Base-by-base conservation (phyloP, 179 eudicot genomes). In the Monotropa hypopitys region DNA sequence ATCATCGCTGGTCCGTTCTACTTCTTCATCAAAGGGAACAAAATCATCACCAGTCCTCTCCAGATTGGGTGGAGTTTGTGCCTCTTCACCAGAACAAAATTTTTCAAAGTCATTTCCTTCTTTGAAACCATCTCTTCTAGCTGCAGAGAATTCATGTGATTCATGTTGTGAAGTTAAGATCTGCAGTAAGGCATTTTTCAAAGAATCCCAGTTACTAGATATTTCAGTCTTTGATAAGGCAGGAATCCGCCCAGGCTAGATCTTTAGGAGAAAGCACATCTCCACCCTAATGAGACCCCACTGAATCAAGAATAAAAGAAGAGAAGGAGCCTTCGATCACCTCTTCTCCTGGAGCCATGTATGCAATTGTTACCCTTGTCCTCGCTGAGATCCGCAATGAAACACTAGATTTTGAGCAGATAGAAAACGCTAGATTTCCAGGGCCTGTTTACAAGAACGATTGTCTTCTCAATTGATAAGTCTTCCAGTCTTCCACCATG, bases 221-320 rank as follows among this genome's bases (percentile, higher is more conserved):
- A 82, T 70, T 53, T 74, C 88, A 56, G 49, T 87, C 86, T 70
- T 80, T 79, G 70, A 77, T 54, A 69, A 90, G 84, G 79, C 93
- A 92, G 57, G 95, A 92, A 77, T 90, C 93, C 0, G 84, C 93
- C 95, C 95, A 92, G 56, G 86, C 87, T 70, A 89, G 20, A 82
- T 87, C 97, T 74, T 87, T 89, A 12, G 74, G 78, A 15, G 88
- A 85, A 77, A 80, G 81, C 76, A 71, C 57, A 50, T 59, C 79
- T 74, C 74, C 83, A 77, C 56, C 57, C 59, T 79, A 76, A 62
- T 76, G 66, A 47, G 82, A 73, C 62, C 79, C 79, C 12, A 63
- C 15, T 11, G 84, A 68, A 65, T 79, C 76, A 38, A 74, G 53
- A 68, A 75, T 40, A 42, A 16, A 30, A 4, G 88, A 74, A 78